A percentile compares a stretch with the other conserved stretches of the same genome.
phyloP scores from a whole-genome alignment of 306 rosid genomes.

The Prunus dulcis region DNA sequence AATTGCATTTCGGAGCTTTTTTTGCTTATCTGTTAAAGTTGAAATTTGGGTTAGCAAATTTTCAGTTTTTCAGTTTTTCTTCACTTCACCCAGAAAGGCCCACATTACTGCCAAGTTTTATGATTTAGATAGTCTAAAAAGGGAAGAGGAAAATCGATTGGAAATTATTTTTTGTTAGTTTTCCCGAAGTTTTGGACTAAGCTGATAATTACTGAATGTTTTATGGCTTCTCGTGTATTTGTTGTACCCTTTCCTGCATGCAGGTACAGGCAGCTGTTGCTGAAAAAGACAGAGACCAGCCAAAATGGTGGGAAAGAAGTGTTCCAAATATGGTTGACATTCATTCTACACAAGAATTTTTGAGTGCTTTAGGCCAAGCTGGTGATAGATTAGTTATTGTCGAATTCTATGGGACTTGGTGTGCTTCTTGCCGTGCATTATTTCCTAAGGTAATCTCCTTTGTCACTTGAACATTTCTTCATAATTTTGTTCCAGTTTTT shows the following conservation, averaged over 20 bases:
- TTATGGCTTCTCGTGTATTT: conserved; percentile 26
- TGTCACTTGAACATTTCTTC: not conserved
- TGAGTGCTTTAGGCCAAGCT: conserved; percentile 74
- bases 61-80: no score
- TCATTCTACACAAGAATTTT: conserved; percentile 91
- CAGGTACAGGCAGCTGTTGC: conserved; percentile 76
- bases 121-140: not conserved
- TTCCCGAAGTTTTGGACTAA: not conserved
- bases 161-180: not conserved
- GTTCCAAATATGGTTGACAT: conserved; percentile 89
- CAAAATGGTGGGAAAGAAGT: conserved; percentile 99
- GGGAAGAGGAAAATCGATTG: not conserved
- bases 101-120: not conserved
- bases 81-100: no score
- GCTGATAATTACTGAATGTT: not conserved
- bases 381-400: conserved; percentile 94
- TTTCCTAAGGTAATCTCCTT: conserved; percentile 69
- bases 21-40: not conserved
- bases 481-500: not conserved
- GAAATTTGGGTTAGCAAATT: not conserved
- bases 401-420: conserved; percentile 98
- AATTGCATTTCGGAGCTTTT: not conserved
- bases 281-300: conserved; percentile 76
- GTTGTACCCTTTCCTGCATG: conserved; percentile 30
- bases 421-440: conserved; percentile 99